Evolutionary conservation across 169 alveolate genomes (phyloP).

Genomic region (Fabrea salina): DNA sequence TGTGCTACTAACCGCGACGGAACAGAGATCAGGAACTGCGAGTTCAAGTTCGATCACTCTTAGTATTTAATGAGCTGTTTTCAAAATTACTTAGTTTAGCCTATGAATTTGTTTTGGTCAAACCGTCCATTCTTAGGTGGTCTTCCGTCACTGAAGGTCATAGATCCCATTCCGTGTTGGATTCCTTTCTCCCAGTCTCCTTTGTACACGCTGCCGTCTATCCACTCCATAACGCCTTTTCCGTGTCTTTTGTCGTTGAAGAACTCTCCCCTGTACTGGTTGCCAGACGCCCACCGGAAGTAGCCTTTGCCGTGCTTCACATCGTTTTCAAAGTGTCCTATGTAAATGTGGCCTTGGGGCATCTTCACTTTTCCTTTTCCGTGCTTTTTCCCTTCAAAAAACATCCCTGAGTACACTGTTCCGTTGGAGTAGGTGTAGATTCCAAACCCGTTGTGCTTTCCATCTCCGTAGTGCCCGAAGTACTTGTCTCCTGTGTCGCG

Average conservation of each 20-base stretch:
- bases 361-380: constrained; percentile 17
- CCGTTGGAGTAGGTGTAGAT: constrained; percentile 20
- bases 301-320: constrained; percentile 22
- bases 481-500: constrained; percentile 10
- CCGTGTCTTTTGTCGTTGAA: constrained; percentile 79
- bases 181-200: constrained; percentile 84
- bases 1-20: constrained; percentile 83
- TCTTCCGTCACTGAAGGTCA: constrained; percentile 83
- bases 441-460: constrained; percentile 27
- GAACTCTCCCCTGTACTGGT: constrained; percentile 75
- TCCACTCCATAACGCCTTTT: constrained; percentile 80
- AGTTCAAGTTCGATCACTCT: constrained; percentile 73
- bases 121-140: constrained; percentile 28
- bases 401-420: constrained; percentile 22
- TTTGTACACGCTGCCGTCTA: constrained; percentile 74
- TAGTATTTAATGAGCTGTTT: neutral
- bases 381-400: constrained; percentile 28
- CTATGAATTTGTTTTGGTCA: constrained; percentile 5
- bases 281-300: constrained; percentile 28
- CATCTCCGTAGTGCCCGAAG: constrained; percentile 20
- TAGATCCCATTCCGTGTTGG: constrained; percentile 87
- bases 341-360: constrained; percentile 2
- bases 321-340: constrained; percentile 31
- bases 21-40: constrained; percentile 84
- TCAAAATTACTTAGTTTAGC: too few relatives aligned